phyloP scores from a whole-genome alignment of 345 rosid genomes.

The Garcia nutans region DNA sequence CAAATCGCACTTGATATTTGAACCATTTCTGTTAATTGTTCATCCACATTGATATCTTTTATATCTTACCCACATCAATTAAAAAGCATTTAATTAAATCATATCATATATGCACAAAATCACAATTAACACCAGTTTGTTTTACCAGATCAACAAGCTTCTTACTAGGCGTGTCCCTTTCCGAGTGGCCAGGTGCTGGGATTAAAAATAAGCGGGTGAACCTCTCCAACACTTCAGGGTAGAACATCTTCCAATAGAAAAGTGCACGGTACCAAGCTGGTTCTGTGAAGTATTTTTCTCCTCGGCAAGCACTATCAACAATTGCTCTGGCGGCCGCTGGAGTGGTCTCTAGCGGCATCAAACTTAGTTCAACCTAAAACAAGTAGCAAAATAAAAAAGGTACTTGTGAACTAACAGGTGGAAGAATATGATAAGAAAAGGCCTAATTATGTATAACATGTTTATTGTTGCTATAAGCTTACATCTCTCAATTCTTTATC shows the following conservation, averaged over 20 bases:
- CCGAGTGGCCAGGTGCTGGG: slow-evolving; percentile 7
- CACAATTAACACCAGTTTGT: background rate
- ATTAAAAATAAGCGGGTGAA: slow-evolving; percentile 11
- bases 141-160: background rate
- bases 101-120: background rate
- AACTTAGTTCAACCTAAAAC: slow-evolving; percentile 7
- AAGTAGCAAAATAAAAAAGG: background rate
- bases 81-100: too few species aligned
- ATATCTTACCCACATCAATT: too few species aligned
- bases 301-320: slow-evolving; percentile 14
- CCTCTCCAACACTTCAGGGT: slow-evolving; percentile 13
- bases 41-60: too few species aligned
- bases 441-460: background rate
- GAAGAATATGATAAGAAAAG: background rate
- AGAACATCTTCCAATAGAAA: slow-evolving; percentile 10
- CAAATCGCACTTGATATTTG: too few species aligned
- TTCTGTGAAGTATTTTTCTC: slow-evolving; percentile 13
- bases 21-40: too few species aligned
- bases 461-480: background rate
- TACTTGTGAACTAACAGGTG: too few species aligned
- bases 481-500: slow-evolving; percentile 22
- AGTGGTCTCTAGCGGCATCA: slow-evolving; percentile 7
- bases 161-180: slow-evolving; percentile 9
- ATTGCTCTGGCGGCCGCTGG: slow-evolving; percentile 1
- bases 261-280: slow-evolving; percentile 14